Conservation (phyloP, 257 asterid species). For the Dorcoceras hygrometricum region DNA sequence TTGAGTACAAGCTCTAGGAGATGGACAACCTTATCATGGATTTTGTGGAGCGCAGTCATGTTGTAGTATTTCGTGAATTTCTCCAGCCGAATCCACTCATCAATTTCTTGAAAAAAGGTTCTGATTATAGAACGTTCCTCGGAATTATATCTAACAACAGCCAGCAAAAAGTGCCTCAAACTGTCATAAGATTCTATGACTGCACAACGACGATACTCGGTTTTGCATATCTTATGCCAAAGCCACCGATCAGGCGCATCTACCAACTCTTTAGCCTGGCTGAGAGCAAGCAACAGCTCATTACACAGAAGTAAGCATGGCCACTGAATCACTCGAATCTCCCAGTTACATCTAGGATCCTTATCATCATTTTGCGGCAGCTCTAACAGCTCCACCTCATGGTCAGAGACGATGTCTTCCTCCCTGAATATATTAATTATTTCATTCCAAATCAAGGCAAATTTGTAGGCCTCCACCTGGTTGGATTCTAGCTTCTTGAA, state of each 20-base stretch:
- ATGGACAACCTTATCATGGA: constrained; percentile 72
- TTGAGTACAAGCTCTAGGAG: constrained; percentile 67
- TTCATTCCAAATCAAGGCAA: constrained; percentile 98
- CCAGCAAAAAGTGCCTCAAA: constrained; percentile 64
- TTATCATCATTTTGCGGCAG: constrained; percentile 69
- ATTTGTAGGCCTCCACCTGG: constrained; percentile 94
- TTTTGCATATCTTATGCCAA: constrained; percentile 85
- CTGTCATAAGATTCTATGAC: constrained; percentile 88
- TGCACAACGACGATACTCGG: constrained; percentile 91
- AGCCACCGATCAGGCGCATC: constrained; percentile 99
- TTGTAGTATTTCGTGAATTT: constrained; percentile 78
- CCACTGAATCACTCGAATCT: constrained; percentile 92
- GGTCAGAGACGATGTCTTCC: constrained; percentile 87
- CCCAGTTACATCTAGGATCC: constrained; percentile 65
- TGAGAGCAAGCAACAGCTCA: constrained; percentile 87
- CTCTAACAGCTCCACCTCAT: constrained; percentile 91
- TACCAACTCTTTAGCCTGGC: constrained; percentile 92
- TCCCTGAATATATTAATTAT: constrained; percentile 80
- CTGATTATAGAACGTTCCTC: constrained; percentile 85
- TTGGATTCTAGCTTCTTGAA: constrained; percentile 87
- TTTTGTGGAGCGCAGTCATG: constrained; percentile 56
- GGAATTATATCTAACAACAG: constrained; percentile 62
- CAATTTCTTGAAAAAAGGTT: constrained; percentile 82
- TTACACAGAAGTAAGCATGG: constrained; percentile 95
- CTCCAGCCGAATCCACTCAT: constrained; percentile 73